Conservation (phyloP, 805 yeast species). For the Ogataea polymorpha region DNA sequence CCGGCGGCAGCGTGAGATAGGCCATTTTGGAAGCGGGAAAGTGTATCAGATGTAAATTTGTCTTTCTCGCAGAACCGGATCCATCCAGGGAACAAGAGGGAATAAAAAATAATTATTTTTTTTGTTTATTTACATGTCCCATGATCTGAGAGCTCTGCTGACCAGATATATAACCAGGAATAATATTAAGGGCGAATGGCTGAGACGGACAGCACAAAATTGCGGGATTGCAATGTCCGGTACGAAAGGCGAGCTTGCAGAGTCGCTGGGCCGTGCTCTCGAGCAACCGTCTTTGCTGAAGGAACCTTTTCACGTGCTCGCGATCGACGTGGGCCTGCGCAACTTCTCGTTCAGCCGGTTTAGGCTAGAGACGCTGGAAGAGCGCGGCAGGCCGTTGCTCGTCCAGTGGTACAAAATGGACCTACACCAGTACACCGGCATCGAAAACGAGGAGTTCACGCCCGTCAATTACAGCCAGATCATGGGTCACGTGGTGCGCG, state of each 20-base stretch:
- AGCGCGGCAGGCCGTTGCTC: conserved; percentile 14
- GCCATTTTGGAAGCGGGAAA: conserved; percentile 22
- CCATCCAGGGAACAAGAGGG: conserved; percentile 3
- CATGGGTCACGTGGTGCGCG: conserved; percentile 18
- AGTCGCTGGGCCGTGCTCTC: conserved; percentile 4
- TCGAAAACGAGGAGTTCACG: conserved; percentile 19
- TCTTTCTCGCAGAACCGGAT: background rate
- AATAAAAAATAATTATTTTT: background rate
- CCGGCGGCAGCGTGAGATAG: conserved; percentile 31
- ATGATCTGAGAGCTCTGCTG: conserved; percentile 2
- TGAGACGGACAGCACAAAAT: conserved; percentile 13
- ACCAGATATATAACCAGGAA: background rate
- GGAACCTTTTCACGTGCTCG: conserved; percentile 20
- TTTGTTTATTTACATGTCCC: conserved; percentile 3
- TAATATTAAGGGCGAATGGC: conserved; percentile 9
- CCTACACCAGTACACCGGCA: conserved; percentile 22
- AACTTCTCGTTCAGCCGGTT: conserved; percentile 33
- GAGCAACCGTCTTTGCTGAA: conserved; percentile 4
- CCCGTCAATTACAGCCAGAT: conserved; percentile 30
- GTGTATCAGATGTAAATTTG: background rate
- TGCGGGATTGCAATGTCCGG: conserved; percentile 19
- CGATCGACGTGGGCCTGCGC: conserved; percentile 35
- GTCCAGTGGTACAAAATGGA: conserved; percentile 35
- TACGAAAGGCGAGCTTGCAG: conserved; percentile 14
- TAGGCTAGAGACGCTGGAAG: conserved; percentile 3